Conservation (phyloP, 2,329 filamentous ascomycete species). For the Nemania diffusa region DNA sequence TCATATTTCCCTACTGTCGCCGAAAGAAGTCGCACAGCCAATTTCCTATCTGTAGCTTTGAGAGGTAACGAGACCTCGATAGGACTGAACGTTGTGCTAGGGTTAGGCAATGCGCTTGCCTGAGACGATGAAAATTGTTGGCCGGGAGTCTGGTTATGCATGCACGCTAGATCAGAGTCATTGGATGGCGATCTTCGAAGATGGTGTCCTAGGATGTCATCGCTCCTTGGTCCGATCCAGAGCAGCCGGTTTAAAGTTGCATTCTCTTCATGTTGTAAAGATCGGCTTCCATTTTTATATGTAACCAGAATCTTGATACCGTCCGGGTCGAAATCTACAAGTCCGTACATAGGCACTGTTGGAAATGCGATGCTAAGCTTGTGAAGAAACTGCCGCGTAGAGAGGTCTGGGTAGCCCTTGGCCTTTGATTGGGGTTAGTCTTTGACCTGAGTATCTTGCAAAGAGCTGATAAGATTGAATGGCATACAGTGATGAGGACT, state of each 20-base stretch:
- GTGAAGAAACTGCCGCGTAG: constrained; percentile 72
- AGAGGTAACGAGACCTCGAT: constrained; percentile 52
- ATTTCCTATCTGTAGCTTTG: constrained; percentile 66
- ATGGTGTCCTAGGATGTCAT: constrained; percentile 51
- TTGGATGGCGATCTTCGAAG: background rate
- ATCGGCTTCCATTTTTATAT: constrained; percentile 76
- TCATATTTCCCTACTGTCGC: constrained; percentile 49
- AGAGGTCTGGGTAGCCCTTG: constrained; percentile 84
- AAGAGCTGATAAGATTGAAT: background rate
- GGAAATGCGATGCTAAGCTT: constrained; percentile 60
- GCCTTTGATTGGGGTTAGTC: constrained; percentile 59
- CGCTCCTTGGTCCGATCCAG: constrained; percentile 72
- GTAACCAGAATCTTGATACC: constrained; percentile 78
- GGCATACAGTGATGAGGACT: constrained; percentile 72
- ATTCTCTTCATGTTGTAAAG: constrained; percentile 68
- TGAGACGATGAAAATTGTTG: background rate
- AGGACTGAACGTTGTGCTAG: constrained; percentile 1
- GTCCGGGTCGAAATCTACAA: constrained; percentile 82
- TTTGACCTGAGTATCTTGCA: background rate
- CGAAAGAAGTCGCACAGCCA: constrained; percentile 64
- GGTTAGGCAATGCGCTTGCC: background rate
- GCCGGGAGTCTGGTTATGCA: background rate
- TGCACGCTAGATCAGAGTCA: background rate
- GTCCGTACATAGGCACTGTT: constrained; percentile 66
- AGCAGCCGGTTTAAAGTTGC: constrained; percentile 61